Evolutionary conservation across 2,329 filamentous ascomycete species (phyloP).

Genomic region (Clathrospora elynae): DNA sequence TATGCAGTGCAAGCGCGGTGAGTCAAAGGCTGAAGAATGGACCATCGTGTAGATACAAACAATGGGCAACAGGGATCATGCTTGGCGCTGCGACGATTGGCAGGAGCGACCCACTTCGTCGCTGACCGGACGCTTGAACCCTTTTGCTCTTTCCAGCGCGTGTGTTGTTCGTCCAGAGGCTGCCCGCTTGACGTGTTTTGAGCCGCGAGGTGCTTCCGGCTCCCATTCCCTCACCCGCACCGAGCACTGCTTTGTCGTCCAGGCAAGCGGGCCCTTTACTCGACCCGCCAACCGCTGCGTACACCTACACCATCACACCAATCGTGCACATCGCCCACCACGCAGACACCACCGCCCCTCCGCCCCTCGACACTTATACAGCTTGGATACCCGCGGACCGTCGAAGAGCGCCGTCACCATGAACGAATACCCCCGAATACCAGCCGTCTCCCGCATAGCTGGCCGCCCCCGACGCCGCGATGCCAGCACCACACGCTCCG

Average conservation of each 20-base stretch:
- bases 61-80: constrained; percentile 2
- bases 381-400: background rate
- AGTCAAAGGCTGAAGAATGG: background rate
- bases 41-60: constrained; percentile 1
- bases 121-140: constrained; percentile 9
- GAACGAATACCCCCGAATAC: constrained; percentile 10
- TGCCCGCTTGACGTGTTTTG: constrained; percentile 2
- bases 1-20: constrained; percentile 4
- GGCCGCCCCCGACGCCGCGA: constrained; percentile 17
- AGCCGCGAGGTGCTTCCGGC: background rate
- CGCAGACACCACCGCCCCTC: constrained; percentile 7
- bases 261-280: constrained; percentile 11
- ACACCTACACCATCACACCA: constrained; percentile 11
- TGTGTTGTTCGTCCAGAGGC: constrained; percentile 3
- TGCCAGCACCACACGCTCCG: constrained; percentile 46
- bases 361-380: background rate
- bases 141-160: constrained; percentile 5
- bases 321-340: background rate
- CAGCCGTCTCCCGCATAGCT: constrained; percentile 12
- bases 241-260: no score
- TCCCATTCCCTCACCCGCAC: no score
- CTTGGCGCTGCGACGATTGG: constrained; percentile 12
- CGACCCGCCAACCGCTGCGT: constrained; percentile 21
- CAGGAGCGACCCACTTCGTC: constrained; percentile 10
- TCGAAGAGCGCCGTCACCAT: constrained; percentile 10